Evolutionary conservation across 495 filamentous ascomycete genomes (phyloP).

Genomic region (Amphirosellinia nigrospora): DNA sequence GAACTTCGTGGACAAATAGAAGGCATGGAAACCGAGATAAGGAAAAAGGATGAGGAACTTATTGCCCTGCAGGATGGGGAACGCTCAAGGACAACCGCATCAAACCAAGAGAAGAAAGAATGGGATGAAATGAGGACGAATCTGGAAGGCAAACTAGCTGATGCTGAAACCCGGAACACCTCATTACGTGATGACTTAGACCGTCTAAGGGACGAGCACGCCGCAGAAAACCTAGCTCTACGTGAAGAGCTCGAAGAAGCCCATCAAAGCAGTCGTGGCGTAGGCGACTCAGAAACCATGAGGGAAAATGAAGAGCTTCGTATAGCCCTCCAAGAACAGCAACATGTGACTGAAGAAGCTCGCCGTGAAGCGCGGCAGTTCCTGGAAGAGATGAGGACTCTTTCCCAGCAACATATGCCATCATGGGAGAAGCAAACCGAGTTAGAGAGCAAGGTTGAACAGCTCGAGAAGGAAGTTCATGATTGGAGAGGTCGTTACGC

Average conservation of each 20-base stretch:
- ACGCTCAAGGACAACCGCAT: slow-evolving; percentile 47
- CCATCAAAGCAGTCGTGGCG: slow-evolving; percentile 38
- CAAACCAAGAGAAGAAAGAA: slow-evolving; percentile 66
- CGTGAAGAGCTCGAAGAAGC: slow-evolving; percentile 67
- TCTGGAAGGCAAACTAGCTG: slow-evolving; percentile 77
- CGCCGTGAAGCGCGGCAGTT: slow-evolving; percentile 83
- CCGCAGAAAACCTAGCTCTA: slow-evolving; percentile 65
- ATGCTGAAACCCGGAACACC: slow-evolving; percentile 78
- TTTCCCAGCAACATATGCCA: slow-evolving; percentile 79
- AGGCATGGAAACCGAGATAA: slow-evolving; percentile 67
- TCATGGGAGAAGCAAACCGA: slow-evolving; percentile 82
- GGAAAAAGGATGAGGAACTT: slow-evolving; percentile 57
- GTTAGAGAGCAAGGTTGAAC: slow-evolving; percentile 71
- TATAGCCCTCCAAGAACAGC: slow-evolving; percentile 71
- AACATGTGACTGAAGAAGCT: slow-evolving; percentile 87
- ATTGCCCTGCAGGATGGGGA: slow-evolving; percentile 48
- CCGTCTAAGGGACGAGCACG: slow-evolving; percentile 69
- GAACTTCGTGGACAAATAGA: slow-evolving; percentile 76
- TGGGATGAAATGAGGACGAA: slow-evolving; percentile 76
- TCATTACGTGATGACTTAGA: slow-evolving; percentile 81
- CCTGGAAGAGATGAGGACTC: slow-evolving; percentile 83
- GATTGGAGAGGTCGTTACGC: slow-evolving; percentile 92
- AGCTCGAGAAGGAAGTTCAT: slow-evolving; percentile 79
- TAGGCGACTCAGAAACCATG: slow-evolving; percentile 65
- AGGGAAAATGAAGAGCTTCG: slow-evolving; percentile 76